Evolutionary conservation across 2,329 filamentous ascomycete species (phyloP), one percentile per base, ranked within the genome.

Genomic region (Aspergillus quadrilineatus): DNA sequence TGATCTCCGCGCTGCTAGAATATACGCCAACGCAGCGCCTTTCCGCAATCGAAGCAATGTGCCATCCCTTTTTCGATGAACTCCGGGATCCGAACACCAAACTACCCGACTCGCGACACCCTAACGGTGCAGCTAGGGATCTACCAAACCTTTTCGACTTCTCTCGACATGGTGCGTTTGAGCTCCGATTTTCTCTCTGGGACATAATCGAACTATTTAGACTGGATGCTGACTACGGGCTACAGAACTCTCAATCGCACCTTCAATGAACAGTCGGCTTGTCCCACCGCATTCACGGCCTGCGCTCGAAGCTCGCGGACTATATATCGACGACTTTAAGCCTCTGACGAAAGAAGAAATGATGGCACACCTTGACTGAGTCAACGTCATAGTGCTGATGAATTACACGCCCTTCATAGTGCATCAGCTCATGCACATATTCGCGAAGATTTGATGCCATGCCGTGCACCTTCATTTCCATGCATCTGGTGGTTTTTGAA

Each of bases 61-160:
- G 95, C 56, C 94, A 99, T 69, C 92, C 94, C 37, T 99, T 97
- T 84, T 99, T 99, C 70, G 93, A 99, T 70, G 94, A 99, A 77
- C 82, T 99, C 61, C 86, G 94, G 69, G 92, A 97, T 69, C 90
- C 92, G n/a, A 86, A 75, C 73, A 97, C 92, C 58, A 90, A 89
- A 74, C 82, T 99, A 63, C 94, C 93, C 8, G 94, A 99, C 74
- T 99, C 94, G 26, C 89, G 94, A 72, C 92, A 97, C 77, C 85
- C 90, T 60, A 90, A 89, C 64, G 89, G 89, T 60, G 82, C 89
- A 46, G 77, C 89, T 49, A 89, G 89, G 72, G 92, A 97, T 59
- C 79, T 99, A 51, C 94, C 94, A 22, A 82, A 84, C 45, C 84
- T 99, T 53, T 99, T 97, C 76, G 89, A 97, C 75, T 99, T 99